Evolutionary conservation across 208 protist genomes (phyloP).

Genomic region (Leishmania arabica): DNA sequence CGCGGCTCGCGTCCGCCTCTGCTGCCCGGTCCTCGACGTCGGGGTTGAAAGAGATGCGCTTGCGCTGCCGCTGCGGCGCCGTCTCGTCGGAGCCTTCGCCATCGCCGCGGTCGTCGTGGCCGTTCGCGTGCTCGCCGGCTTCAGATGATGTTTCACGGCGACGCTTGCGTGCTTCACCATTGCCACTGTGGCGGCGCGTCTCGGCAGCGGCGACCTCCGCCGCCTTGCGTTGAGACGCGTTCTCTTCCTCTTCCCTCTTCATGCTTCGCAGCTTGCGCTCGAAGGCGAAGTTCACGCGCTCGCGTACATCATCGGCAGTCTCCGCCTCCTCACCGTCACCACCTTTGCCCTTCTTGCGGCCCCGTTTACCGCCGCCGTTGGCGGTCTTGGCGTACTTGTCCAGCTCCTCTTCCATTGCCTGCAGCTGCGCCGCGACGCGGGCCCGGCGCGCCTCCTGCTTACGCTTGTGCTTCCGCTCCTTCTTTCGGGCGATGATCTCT

Average conservation of each 20-base stretch:
- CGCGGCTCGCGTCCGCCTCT: slow-evolving; percentile 6
- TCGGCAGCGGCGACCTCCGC: not conserved
- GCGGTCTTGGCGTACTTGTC: slow-evolving; percentile 36
- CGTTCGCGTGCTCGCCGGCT: not conserved
- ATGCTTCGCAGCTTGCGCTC: slow-evolving; percentile 40
- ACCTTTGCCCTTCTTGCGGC: slow-evolving; percentile 23
- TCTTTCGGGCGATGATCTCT: slow-evolving; percentile 82
- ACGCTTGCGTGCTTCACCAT: slow-evolving; percentile 16
- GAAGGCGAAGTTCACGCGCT: slow-evolving; percentile 42
- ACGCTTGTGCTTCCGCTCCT: slow-evolving; percentile 76
- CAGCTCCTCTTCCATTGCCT: slow-evolving; percentile 53
- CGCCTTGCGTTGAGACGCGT: slow-evolving; percentile 9
- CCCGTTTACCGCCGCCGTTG: slow-evolving; percentile 25
- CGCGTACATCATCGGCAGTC: slow-evolving; percentile 1
- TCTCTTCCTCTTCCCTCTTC: slow-evolving; percentile 30
- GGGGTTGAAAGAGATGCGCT: slow-evolving; percentile 59
- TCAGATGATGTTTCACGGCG: slow-evolving; percentile 2
- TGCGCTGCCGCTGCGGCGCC: slow-evolving; percentile 28
- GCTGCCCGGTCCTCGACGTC: slow-evolving; percentile 27
- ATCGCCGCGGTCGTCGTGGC: not conserved
- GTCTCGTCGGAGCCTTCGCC: not conserved
- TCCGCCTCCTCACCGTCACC: slow-evolving; percentile 25
- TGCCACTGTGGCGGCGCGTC: not conserved
- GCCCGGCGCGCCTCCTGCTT: slow-evolving; percentile 60
- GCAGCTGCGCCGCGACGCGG: slow-evolving; percentile 42